phyloP scores from a whole-genome alignment of 352 stramenopile species.

The Pythium pyrilobum region DNA sequence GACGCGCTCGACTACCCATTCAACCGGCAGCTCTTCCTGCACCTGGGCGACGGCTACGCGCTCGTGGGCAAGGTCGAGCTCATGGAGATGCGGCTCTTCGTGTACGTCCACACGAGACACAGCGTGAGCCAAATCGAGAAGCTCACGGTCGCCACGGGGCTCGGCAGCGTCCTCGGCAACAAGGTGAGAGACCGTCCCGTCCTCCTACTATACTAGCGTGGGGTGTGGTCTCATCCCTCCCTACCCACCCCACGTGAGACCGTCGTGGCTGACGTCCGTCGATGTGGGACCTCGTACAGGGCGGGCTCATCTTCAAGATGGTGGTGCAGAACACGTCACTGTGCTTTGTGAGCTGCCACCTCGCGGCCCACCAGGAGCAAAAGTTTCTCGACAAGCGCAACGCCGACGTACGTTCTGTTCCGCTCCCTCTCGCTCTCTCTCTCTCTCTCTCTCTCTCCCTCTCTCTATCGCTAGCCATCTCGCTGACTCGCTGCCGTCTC shows the following conservation, averaged over 20 bases:
- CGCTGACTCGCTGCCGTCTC: not conserved
- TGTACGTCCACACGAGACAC: slow-evolving; percentile 63
- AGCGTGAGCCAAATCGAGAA: slow-evolving; percentile 62
- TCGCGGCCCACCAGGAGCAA: slow-evolving; percentile 79
- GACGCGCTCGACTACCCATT: slow-evolving; percentile 67
- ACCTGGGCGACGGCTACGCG: slow-evolving; percentile 54
- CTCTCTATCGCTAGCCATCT: not conserved
- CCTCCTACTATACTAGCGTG: no score
- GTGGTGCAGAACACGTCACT: slow-evolving; percentile 73
- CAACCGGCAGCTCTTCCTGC: slow-evolving; percentile 47
- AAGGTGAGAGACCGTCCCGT: no score
- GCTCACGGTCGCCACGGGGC: slow-evolving; percentile 56
- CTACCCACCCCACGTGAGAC: no score
- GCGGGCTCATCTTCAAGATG: slow-evolving; percentile 72
- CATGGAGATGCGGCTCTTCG: slow-evolving; percentile 78
- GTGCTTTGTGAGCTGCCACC: slow-evolving; percentile 84
- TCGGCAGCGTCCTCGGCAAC: slow-evolving; percentile 78
- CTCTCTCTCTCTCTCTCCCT: not conserved
- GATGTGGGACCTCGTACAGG: slow-evolving; percentile 26
- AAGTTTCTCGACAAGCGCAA: slow-evolving; percentile 87
- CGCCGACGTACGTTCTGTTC: slow-evolving; percentile 44
- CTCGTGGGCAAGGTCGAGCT: slow-evolving; percentile 68
- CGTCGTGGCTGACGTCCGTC: no score
- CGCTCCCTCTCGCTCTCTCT: not conserved
- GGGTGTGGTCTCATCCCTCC: no score